These are phyloP conservation scores for Lichtheimia ornata DNA, from an alignment of 371 early-diverging fungal species.

Conservation along the genomic window DNA sequence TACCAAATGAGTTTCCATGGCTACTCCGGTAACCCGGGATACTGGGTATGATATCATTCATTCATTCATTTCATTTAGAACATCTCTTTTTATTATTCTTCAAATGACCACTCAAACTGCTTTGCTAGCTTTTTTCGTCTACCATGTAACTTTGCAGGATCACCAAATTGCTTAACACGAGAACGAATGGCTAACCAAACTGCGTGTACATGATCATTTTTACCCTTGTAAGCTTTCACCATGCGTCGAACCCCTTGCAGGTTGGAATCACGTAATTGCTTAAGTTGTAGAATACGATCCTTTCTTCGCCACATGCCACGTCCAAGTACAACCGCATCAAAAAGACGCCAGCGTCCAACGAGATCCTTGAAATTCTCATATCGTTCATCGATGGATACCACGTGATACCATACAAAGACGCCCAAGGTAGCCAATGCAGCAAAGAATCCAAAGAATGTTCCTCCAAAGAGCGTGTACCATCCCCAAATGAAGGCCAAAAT, in stretches of 20 bases:
- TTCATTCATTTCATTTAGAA: not conserved
- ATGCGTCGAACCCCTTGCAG: conserved; percentile 28
- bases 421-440: conserved; percentile 36
- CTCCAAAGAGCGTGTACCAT: conserved; percentile 43
- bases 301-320: conserved; percentile 50
- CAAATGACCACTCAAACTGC: conserved; percentile 44
- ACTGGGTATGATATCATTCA: no score
- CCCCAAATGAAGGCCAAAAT: conserved; percentile 37
- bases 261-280: conserved; percentile 36
- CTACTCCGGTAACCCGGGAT: no score
- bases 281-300: conserved; percentile 39
- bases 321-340: conserved; percentile 51
- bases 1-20: no score
- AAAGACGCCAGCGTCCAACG: conserved; percentile 47
- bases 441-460: conserved; percentile 45
- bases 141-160: conserved; percentile 26
- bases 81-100: conserved; percentile 5
- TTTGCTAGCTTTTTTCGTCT: conserved; percentile 34
- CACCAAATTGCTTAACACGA: conserved; percentile 32
- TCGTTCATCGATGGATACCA: conserved; percentile 44
- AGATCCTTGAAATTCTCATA: conserved; percentile 51
- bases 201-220: conserved; percentile 35
- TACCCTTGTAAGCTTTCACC: conserved; percentile 31
- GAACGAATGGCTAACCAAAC: conserved; percentile 37
- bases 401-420: conserved; percentile 52